Percentiles rank a stretch among this genome's conserved stretches.
phyloP scores from a whole-genome alignment of 805 yeast species.

The Wickerhamomyces strasburgensis region DNA sequence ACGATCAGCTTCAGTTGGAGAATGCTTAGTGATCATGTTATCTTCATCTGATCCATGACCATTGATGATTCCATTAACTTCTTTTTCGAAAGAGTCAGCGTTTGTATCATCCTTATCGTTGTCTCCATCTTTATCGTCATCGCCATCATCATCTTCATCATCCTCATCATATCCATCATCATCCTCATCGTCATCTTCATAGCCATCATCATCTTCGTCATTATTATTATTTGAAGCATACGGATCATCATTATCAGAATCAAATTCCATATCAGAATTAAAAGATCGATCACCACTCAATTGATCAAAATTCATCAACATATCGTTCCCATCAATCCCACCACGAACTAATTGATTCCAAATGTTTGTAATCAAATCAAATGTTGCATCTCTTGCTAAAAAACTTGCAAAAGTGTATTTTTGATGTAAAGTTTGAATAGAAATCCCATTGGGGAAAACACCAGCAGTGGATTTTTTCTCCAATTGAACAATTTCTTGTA shows the following conservation, averaged over 20 bases:
- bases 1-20: conserved; percentile 43
- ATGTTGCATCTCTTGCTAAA: conserved; percentile 60
- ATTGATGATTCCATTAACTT: conserved; percentile 5
- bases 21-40: conserved; percentile 29
- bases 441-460: conserved; percentile 83
- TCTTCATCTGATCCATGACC: conserved; percentile 3
- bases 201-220: conserved; percentile 16
- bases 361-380: conserved; percentile 47
- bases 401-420: conserved; percentile 83
- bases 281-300: conserved; percentile 1
- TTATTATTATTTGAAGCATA: conserved; percentile 16
- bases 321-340: conserved; percentile 11
- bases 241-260: conserved; percentile 13
- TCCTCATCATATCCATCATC: conserved; percentile 9
- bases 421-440: conserved; percentile 34
- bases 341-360: conserved; percentile 48
- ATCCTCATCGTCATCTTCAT: conserved; percentile 7
- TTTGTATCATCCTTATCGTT: conserved; percentile 11
- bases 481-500: conserved; percentile 65
- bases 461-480: conserved; percentile 86
- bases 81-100: conserved; percentile 6
- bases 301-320: conserved; percentile 10
- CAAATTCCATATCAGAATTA: background rate
- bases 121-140: conserved; percentile 9
- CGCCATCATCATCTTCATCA: conserved; percentile 11